These are phyloP conservation scores for Clarireedia hainanense DNA, from an alignment of 2,329 filamentous ascomycete genomes.

Conservation along the genomic window DNA sequence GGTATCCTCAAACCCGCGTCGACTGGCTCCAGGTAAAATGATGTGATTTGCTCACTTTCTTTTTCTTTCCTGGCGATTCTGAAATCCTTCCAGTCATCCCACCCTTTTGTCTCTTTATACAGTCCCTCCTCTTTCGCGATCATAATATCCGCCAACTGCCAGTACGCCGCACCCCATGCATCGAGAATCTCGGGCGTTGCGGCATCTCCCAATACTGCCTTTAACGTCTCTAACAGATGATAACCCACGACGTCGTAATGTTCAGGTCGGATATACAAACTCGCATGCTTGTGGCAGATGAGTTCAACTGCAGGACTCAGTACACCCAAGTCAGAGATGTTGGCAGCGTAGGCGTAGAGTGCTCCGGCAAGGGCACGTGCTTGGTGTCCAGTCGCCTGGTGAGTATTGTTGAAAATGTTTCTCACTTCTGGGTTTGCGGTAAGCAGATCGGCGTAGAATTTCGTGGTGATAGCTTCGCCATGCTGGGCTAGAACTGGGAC, in stretches of 20 bases:
- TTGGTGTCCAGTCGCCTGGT: constrained; percentile 62
- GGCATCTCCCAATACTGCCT: constrained; percentile 56
- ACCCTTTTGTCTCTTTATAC: constrained; percentile 43
- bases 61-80: constrained; percentile 50
- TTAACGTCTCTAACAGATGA: constrained; percentile 60
- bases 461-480: constrained; percentile 59
- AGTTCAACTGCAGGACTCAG: constrained; percentile 52
- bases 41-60: constrained; percentile 56
- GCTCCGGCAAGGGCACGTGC: constrained; percentile 60
- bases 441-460: constrained; percentile 67
- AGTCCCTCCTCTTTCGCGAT: constrained; percentile 55
- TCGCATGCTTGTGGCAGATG: constrained; percentile 71
- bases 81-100: constrained; percentile 45
- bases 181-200: constrained; percentile 58
- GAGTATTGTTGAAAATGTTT: constrained; percentile 63
- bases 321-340: constrained; percentile 62
- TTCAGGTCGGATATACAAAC: constrained; percentile 58
- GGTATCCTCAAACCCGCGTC: constrained; percentile 50
- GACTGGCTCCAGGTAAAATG: constrained; percentile 61
- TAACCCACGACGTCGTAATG: constrained; percentile 66
- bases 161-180: constrained; percentile 67
- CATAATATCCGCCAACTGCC: constrained; percentile 62
- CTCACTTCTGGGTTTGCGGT: constrained; percentile 54
- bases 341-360: constrained; percentile 63
- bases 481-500: constrained; percentile 63